These are phyloP conservation scores for Erodium moschatum DNA, from an alignment of 441 rosid genomes.

Conservation along the genomic window DNA sequence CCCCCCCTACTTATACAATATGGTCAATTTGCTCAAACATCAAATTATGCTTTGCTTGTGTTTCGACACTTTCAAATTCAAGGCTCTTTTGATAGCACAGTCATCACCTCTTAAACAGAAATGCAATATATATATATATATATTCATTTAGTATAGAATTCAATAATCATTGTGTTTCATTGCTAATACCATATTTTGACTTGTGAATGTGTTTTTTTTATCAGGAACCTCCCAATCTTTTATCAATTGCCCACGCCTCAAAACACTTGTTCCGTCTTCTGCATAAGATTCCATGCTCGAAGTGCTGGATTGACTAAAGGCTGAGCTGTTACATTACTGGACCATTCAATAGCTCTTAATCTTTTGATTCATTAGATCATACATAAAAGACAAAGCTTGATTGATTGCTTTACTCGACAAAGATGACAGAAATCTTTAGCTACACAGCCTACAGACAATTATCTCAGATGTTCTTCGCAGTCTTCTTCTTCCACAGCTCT, in stretches of 20 bases:
- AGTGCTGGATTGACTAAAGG: slow-evolving; percentile 16
- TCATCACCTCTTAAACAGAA: not conserved
- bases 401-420: slow-evolving; percentile 8
- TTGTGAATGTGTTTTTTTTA: no score
- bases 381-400: slow-evolving; percentile 15
- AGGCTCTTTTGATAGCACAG: not conserved
- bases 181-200: not conserved
- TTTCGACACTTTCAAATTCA: not conserved
- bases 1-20: not conserved
- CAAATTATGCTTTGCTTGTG: not conserved
- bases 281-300: not conserved
- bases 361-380: slow-evolving; percentile 8
- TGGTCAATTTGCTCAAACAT: not conserved
- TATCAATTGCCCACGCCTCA: not conserved
- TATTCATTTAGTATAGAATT: not conserved
- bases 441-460: slow-evolving; percentile 51
- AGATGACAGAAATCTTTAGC: slow-evolving; percentile 49
- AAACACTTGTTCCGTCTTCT: not conserved
- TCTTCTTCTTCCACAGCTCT: slow-evolving; percentile 60
- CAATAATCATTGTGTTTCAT: not conserved
- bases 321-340: slow-evolving; percentile 18
- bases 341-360: slow-evolving; percentile 16
- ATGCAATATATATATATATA: not conserved
- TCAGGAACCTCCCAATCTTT: not conserved
- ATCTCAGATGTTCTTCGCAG: slow-evolving; percentile 40